Evolutionary conservation across 2,329 filamentous ascomycete species (phyloP).

Genomic region (Pseudopithomyces maydicus): DNA sequence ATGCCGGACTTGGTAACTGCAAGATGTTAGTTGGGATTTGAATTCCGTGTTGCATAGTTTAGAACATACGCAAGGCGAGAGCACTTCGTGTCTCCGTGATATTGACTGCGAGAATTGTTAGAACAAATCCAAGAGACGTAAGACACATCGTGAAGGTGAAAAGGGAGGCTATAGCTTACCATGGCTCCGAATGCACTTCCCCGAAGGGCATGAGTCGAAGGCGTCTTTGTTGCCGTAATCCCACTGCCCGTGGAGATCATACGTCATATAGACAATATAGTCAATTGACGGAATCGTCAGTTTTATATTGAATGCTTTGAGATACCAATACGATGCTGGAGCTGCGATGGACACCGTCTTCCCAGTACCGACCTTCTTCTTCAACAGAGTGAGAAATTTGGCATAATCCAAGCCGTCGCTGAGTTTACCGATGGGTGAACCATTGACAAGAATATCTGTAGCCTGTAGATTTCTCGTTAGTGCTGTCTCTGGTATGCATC

Average conservation of each 20-base stretch:
- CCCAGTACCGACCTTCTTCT: not conserved
- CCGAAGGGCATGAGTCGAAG: not conserved
- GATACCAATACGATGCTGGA: constrained; percentile 31
- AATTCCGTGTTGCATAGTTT: no score
- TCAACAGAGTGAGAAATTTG: not conserved
- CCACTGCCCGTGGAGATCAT: constrained; percentile 47
- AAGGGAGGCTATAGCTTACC: no score
- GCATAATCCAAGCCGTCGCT: not conserved
- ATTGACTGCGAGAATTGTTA: constrained; percentile 3
- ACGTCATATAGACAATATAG: constrained; percentile 34
- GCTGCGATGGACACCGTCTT: constrained; percentile 30
- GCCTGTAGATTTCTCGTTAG: no score
- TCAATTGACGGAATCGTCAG: constrained; percentile 22
- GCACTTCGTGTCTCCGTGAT: constrained; percentile 36
- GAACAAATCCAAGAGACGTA: not conserved
- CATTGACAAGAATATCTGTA: not conserved
- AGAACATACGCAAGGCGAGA: constrained; percentile 43
- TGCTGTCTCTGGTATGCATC: no score
- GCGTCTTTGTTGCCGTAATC: constrained; percentile 27
- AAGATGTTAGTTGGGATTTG: no score
- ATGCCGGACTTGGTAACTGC: constrained; percentile 41
- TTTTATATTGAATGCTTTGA: constrained; percentile 27
- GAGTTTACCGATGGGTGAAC: not conserved
- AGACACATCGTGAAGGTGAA: no score
- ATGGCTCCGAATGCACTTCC: not conserved